Evolutionary conservation across 306 rosid species (phyloP), one percentile per base, ranked within the genome.

Genomic region (apple (Malus domestica)): DNA sequence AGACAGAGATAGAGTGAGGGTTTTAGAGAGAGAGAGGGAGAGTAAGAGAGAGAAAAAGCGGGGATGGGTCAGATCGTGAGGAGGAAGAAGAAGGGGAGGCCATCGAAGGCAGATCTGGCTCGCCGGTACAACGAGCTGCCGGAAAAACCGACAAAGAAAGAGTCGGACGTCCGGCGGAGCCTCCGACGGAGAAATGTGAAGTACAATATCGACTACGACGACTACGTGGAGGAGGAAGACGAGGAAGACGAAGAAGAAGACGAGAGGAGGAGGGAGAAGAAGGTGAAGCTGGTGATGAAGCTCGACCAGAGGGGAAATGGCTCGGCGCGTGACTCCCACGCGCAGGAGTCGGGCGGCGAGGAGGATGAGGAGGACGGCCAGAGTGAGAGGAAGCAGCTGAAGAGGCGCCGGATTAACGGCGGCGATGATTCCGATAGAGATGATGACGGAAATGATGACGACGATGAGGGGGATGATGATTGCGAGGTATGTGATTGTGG

Each of bases 51-150:
- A 10, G 45, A 63, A 71, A 62, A 70, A 8, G 68, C 6, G 45
- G 49, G 19, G 86, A 96, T 96, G 99, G 97, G 92, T 84, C 98
- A 96, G 98, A 96, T 96, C 98, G 99, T 88, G 88, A 85, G 87
- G 88, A 85, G 96, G 97, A 96, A 87, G 99, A 96, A 96, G 97
- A 96, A 89, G 33, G 99, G 99, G 0, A 84, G 99, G 12, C 98
- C 99, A 4, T 96, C 99, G 9, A 96, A 96, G 89, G 92, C 97
- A 76, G 97, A 88, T 92, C 99, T 96, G 67, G 99, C 96, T 18
- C 91, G 93, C 59, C 93, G 98, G 11, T 63, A 85, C 70, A 87
- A 76, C 65, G 86, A 83, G 12, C 80, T 86, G 29, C 89, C 87
- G 86, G 80, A 83, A 13, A 10, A 88, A 38, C 86, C 86, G 84